Base-by-base conservation (phyloP, 129 eudicot genomes). In the Artemisia argyi region DNA sequence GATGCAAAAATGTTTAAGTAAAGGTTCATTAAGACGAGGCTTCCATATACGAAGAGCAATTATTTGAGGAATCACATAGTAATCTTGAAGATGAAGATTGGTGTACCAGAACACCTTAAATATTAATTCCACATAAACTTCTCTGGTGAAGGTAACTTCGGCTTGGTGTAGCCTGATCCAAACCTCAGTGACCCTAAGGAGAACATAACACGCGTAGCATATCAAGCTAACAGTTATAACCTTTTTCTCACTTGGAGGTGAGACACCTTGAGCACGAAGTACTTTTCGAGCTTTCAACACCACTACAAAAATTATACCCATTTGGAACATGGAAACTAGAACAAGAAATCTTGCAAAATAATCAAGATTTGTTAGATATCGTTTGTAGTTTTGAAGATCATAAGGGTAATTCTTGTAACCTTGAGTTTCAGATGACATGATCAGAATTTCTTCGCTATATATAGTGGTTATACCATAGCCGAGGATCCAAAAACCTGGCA, bases 201-300 rank as follows among this genome's bases (percentile, higher is more conserved):
- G 26, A 67, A 55, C 5, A 68, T 39, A 68, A 28, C 74, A 51
- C 66, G 39, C 1, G n/a, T 60, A 26, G 13, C 24, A 20, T n/a
- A 35, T 46, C 35, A 79, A 49, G 39, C 26, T 26, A 7, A 73
- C 61, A 51, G 78, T 7, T 13, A 74, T 52, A 39, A 73, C 60
- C 75, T 56, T 69, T 70, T 68, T 78, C 24, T 82, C 80, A 51
- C 69, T 64, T 5, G 80, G 82, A 22, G 30, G 65, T 20, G 66
- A 47, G 19, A 39, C 55, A 3, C 76, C 76, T 52, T 61, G 61
- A 22, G 39, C 79, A 5, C 18, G 61, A 26, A 72, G 60, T 35
- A 9, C 67, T 49, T 69, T 68, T 17, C 71, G 76, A 62, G 76
- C 74, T 55, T 76, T 72, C 13, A 73, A 64, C 58, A 82, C 82